A percentile compares a stretch with the other conserved stretches of the same genome.
Evolutionary conservation across 2,329 filamentous ascomycete genomes (phyloP).

Genomic region (Arthrobotrys sinensis): DNA sequence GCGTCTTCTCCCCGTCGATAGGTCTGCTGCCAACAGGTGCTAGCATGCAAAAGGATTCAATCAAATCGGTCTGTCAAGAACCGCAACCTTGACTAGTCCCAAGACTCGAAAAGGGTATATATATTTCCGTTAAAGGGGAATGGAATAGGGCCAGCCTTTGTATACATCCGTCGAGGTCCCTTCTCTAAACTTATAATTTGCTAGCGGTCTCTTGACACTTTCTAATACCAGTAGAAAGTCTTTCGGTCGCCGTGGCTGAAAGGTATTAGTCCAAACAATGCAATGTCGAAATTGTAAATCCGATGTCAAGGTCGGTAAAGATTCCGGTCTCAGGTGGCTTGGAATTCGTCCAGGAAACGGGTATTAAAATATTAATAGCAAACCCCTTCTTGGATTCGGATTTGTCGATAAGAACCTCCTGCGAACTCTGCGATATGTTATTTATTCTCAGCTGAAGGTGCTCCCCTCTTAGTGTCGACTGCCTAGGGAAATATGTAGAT

Average conservation of each 20-base stretch:
- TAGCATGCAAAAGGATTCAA: conserved; percentile 15
- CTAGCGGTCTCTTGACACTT: conserved; percentile 28
- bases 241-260: conserved; percentile 21
- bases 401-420: conserved; percentile 7
- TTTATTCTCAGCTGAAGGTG: conserved; percentile 12
- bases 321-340: conserved; percentile 44
- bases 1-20: conserved; percentile 27
- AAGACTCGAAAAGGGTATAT: background rate
- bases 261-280: conserved; percentile 8
- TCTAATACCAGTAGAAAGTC: conserved; percentile 30
- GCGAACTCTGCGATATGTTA: background rate
- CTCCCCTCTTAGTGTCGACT: background rate
- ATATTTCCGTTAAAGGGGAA: background rate
- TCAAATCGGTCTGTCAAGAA: background rate
- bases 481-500: background rate
- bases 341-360: conserved; percentile 11
- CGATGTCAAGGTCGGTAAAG: conserved; percentile 33
- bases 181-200: background rate
- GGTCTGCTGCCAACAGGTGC: conserved; percentile 19
- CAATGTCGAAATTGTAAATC: conserved; percentile 28
- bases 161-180: conserved; percentile 27
- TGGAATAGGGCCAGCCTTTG: background rate
- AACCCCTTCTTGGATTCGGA: background rate
- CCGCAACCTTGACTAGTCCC: background rate
- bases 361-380: conserved; percentile 13